Evolutionary conservation across 169 alveolate genomes (phyloP).

Genomic region (Fabrea salina): DNA sequence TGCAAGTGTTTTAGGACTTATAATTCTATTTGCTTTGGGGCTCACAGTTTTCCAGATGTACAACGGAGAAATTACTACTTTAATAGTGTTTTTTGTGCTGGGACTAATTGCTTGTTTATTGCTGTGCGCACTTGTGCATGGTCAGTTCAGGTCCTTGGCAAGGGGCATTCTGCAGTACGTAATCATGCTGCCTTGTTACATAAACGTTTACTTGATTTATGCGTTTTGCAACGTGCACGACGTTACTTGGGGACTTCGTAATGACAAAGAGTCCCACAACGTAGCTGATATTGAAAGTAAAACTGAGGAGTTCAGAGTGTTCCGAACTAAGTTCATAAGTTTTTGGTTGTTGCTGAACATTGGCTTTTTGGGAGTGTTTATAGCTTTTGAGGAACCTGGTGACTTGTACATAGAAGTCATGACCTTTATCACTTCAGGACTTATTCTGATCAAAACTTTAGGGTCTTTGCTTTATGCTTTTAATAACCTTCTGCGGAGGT

Average conservation of each 20-base stretch:
- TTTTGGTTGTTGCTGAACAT: neutral
- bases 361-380: neutral
- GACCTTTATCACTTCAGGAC: neutral
- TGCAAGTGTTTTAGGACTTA: constrained; percentile 6
- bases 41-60: neutral
- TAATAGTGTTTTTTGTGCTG: too few species aligned
- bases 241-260: constrained; percentile 52
- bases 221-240: constrained; percentile 54
- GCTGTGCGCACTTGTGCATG: neutral
- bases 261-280: neutral
- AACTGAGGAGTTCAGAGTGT: neutral
- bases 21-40: neutral
- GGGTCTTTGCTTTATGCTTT: neutral
- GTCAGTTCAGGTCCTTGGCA: neutral
- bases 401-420: neutral
- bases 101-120: too few species aligned
- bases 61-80: neutral
- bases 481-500: too few species aligned
- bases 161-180: constrained; percentile 11
- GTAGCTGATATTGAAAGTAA: neutral
- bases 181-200: constrained; percentile 52
- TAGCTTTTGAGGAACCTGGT: neutral
- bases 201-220: constrained; percentile 44
- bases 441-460: neutral
- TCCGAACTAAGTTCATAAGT: neutral